Conservation (phyloP, 2,329 filamentous ascomycete species). For the Cladosporium sp. region DNA sequence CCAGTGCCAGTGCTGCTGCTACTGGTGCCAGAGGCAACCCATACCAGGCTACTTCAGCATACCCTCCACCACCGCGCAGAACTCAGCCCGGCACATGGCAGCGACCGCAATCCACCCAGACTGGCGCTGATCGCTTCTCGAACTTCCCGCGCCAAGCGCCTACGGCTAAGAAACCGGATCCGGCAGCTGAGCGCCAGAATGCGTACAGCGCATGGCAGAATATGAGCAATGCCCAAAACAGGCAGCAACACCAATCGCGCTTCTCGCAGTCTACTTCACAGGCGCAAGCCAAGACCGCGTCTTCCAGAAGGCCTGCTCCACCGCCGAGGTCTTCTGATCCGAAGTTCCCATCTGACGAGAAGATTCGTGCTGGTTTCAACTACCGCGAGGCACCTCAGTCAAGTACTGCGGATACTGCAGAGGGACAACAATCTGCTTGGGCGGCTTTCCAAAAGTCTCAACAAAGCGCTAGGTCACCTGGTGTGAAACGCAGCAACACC, state of each 20-base stretch:
- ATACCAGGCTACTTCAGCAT: slow-evolving; percentile 36
- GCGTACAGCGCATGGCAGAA: slow-evolving; percentile 47
- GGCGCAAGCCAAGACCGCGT: slow-evolving; percentile 8
- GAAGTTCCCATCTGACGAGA: slow-evolving; percentile 32
- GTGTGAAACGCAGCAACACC: slow-evolving; percentile 28
- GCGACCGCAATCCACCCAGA: slow-evolving; percentile 23
- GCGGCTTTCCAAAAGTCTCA: slow-evolving; percentile 26
- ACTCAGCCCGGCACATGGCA: slow-evolving; percentile 36
- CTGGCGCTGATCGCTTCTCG: slow-evolving; percentile 42
- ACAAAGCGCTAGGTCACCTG: slow-evolving; percentile 26
- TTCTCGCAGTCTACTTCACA: slow-evolving; percentile 2
- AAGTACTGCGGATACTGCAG: slow-evolving; percentile 16
- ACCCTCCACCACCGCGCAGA: slow-evolving; percentile 41
- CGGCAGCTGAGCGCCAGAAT: slow-evolving; percentile 38
- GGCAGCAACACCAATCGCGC: slow-evolving; percentile 18
- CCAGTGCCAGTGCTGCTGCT: slow-evolving; percentile 14
- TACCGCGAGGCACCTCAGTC: slow-evolving; percentile 22
- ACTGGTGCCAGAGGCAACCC: slow-evolving; percentile 31
- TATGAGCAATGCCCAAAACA: slow-evolving; percentile 39
- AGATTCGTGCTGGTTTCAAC: slow-evolving; percentile 33
- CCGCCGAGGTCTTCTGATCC: slow-evolving; percentile 30
- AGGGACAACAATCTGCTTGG: slow-evolving; percentile 34
- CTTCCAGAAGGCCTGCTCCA: slow-evolving; percentile 20
- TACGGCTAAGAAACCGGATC: slow-evolving; percentile 31
- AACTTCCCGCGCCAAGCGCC: slow-evolving; percentile 34